Evolutionary conservation across 1,284 basidiomycete genomes (phyloP).

Genomic region (Apiotrichum brassicae): DNA sequence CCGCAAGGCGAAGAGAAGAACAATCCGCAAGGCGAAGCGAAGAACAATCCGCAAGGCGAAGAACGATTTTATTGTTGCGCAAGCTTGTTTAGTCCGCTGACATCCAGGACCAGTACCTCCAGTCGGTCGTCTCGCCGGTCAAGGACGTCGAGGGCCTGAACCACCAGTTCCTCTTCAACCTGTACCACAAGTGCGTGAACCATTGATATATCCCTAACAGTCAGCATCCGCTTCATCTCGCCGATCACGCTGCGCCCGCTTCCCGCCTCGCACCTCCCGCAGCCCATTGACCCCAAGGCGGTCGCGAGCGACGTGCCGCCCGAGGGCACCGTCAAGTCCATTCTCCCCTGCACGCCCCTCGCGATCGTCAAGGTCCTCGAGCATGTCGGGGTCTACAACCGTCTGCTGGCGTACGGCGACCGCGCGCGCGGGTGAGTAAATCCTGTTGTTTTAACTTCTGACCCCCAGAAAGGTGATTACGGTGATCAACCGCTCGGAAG

Average conservation of each 20-base stretch:
- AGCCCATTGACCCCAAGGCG: constrained; percentile 29
- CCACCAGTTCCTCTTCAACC: constrained; percentile 92
- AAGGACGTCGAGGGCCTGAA: constrained; percentile 97
- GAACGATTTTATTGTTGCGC: too few species aligned
- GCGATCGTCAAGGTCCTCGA: constrained; percentile 95
- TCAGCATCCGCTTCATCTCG: constrained; percentile 61
- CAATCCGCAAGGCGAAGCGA: too few species aligned
- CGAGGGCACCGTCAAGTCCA: constrained; percentile 52
- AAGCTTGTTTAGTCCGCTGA: too few species aligned
- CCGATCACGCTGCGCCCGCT: constrained; percentile 45
- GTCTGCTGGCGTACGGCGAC: constrained; percentile 84
- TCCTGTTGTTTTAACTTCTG: background rate
- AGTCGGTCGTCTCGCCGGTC: constrained; percentile 69
- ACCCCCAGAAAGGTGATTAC: constrained; percentile 25
- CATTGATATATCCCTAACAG: background rate
- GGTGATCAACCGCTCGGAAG: constrained; percentile 54
- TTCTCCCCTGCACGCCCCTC: constrained; percentile 93
- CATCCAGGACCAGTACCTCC: constrained; percentile 96
- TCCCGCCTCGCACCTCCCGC: constrained; percentile 35
- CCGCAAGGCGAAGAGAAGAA: too few species aligned
- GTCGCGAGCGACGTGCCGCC: constrained; percentile 56
- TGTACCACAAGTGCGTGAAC: constrained; percentile 92
- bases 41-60: too few species aligned
- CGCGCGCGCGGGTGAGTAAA: constrained; percentile 66
- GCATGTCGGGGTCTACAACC: constrained; percentile 85